phyloP scores from a whole-genome alignment of 23 red algal species.

The Agarophyton chilense region DNA sequence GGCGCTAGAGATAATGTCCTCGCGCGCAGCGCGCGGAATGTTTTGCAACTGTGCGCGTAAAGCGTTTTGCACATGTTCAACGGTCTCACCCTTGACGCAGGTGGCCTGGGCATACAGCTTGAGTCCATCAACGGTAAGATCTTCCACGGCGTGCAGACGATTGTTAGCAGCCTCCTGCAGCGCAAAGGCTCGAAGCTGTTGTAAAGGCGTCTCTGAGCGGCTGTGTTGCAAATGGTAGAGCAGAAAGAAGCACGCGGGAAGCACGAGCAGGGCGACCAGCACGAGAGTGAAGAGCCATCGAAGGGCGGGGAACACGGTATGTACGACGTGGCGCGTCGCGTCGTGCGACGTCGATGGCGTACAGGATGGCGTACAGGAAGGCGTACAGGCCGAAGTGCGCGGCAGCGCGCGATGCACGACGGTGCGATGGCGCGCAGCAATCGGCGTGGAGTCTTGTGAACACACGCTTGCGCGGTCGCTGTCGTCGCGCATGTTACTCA shows the following conservation, averaged over 20 bases:
- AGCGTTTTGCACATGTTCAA: not conserved
- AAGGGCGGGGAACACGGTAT: not conserved
- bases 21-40: not conserved
- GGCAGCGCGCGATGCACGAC: too few species aligned
- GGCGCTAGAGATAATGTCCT: conserved; percentile 32
- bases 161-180: not conserved
- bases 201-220: not conserved
- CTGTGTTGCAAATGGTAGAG: not conserved
- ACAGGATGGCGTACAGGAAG: too few species aligned
- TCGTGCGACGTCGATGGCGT: too few species aligned
- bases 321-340: not conserved
- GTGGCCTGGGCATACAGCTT: conserved; percentile 32
- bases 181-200: not conserved
- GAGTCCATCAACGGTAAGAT: not conserved
- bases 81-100: conserved; percentile 3
- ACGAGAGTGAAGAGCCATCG: not conserved
- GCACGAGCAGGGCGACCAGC: not conserved
- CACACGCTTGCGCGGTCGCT: too few species aligned
- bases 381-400: too few species aligned
- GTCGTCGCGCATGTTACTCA: too few species aligned
- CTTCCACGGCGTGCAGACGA: not conserved
- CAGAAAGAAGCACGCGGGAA: not conserved
- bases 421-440: too few species aligned
- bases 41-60: not conserved
- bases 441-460: too few species aligned